These are phyloP conservation scores for Danielia oregonensis DNA, from an alignment of 805 yeast species.

Conservation along the genomic window DNA sequence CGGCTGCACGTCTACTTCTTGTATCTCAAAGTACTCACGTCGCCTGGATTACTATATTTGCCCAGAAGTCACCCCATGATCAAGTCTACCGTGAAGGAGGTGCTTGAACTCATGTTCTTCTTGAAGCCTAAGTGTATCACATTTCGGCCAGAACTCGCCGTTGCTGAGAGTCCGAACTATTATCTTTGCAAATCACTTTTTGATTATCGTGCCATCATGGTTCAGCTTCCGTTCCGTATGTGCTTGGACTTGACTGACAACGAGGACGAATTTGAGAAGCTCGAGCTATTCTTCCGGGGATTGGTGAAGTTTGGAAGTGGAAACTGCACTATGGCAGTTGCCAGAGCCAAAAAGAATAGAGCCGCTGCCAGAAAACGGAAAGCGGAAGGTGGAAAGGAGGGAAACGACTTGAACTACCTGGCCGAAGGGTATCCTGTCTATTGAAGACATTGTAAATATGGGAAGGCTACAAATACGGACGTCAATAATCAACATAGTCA, in stretches of 20 bases:
- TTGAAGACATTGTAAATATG: no score
- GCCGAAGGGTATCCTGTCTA: slow-evolving; percentile 7
- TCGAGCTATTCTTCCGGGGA: slow-evolving; percentile 23
- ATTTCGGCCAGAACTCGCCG: slow-evolving; percentile 6
- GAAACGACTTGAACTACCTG: slow-evolving; percentile 10
- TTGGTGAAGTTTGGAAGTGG: slow-evolving; percentile 24
- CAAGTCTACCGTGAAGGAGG: slow-evolving; percentile 13
- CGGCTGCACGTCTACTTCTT: slow-evolving; percentile 19
- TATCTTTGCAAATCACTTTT: slow-evolving; percentile 19
- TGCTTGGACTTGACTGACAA: slow-evolving; percentile 16
- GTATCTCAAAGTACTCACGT: slow-evolving; percentile 21
- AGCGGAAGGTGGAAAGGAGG: not conserved
- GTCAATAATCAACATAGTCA: no score
- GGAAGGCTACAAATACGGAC: no score
- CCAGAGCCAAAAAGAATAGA: slow-evolving; percentile 5
- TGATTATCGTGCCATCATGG: slow-evolving; percentile 22
- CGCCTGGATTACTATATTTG: slow-evolving; percentile 19
- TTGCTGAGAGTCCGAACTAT: slow-evolving; percentile 16
- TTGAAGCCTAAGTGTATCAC: slow-evolving; percentile 10
- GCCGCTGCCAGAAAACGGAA: slow-evolving; percentile 3
- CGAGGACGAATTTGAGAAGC: slow-evolving; percentile 20
- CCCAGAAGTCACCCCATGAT: slow-evolving; percentile 22
- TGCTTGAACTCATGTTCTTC: slow-evolving; percentile 17
- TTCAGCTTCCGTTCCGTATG: slow-evolving; percentile 20
- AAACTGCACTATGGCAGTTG: slow-evolving; percentile 9